Evolutionary conservation across 805 yeast species (phyloP).

Genomic region (Myxozyma sirexii): DNA sequence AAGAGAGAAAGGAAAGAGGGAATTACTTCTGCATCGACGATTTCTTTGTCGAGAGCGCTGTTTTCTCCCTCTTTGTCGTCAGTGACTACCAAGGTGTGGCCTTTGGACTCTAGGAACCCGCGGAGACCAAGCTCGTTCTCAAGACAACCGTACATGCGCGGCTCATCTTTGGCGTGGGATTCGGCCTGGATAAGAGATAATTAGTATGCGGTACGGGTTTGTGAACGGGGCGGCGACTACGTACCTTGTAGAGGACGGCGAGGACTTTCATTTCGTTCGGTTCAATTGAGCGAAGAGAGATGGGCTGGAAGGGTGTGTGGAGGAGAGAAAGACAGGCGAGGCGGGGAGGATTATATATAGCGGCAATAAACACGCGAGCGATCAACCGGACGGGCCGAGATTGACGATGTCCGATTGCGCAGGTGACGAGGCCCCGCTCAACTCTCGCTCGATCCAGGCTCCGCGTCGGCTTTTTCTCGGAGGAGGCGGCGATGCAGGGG

Average conservation of each 20-base stretch:
- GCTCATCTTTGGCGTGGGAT: constrained; percentile 59
- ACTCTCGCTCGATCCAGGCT: not conserved
- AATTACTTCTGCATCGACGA: constrained; percentile 65
- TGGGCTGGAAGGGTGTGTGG: not conserved
- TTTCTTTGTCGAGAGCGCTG: constrained; percentile 62
- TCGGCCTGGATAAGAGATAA: constrained; percentile 27
- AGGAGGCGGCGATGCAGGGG: not conserved
- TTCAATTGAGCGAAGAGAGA: not conserved
- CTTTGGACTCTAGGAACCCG: constrained; percentile 62
- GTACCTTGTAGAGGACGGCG: constrained; percentile 43
- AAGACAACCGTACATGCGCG: constrained; percentile 65
- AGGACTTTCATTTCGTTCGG: constrained; percentile 34
- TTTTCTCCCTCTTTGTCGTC: constrained; percentile 65
- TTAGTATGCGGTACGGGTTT: too few species aligned
- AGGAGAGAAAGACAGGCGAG: not conserved
- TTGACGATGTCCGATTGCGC: constrained; percentile 5
- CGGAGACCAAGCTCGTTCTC: constrained; percentile 78
- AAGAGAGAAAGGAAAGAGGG: too few species aligned
- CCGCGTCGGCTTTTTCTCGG: not conserved
- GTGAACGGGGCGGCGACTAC: too few species aligned
- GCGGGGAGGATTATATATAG: not conserved
- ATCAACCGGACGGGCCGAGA: constrained; percentile 2
- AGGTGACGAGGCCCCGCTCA: constrained; percentile 13
- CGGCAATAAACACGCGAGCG: not conserved
- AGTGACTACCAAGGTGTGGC: constrained; percentile 69